phyloP scores from a whole-genome alignment of 1,284 basidiomycete genomes.

The Grifola frondosa region DNA sequence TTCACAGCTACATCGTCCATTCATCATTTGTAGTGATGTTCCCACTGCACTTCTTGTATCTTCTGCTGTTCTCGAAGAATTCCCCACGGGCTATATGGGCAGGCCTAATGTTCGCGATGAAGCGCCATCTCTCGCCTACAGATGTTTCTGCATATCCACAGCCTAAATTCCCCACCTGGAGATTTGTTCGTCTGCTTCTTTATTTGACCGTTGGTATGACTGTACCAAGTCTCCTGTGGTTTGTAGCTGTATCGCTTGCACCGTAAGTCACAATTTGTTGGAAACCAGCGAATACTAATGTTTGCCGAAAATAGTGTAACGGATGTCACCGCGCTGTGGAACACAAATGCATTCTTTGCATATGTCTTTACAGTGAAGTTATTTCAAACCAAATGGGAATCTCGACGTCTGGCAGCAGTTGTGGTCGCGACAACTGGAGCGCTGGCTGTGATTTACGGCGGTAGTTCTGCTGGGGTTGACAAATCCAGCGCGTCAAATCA shows the following conservation, averaged over 20 bases:
- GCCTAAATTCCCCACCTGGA: conserved; percentile 42
- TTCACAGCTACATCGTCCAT: conserved; percentile 69
- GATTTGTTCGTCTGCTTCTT: conserved; percentile 45
- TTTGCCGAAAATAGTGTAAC: conserved; percentile 50
- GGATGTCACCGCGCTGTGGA: conserved; percentile 84
- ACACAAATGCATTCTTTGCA: conserved; percentile 82
- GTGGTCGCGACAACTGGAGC: conserved; percentile 75
- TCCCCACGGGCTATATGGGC: conserved; percentile 46
- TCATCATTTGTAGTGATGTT: conserved; percentile 68
- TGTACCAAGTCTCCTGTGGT: conserved; percentile 70
- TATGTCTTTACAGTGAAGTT: conserved; percentile 71
- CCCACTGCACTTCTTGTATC: conserved; percentile 69
- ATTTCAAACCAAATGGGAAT: conserved; percentile 59
- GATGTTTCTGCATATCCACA: conserved; percentile 21
- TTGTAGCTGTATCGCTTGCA: conserved; percentile 63
- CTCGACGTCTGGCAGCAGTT: conserved; percentile 64
- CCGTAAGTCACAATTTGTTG: conserved; percentile 51
- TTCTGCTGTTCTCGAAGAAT: conserved; percentile 47
- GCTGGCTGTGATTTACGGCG: conserved; percentile 74
- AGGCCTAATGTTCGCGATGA: conserved; percentile 52
- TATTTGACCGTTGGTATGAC: conserved; percentile 60
- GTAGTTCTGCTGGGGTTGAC: conserved; percentile 38
- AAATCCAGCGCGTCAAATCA: conserved; percentile 6
- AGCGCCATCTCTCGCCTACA: conserved; percentile 48
- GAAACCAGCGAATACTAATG: conserved; percentile 13